phyloP scores from a whole-genome alignment of 331 rosid species.

The Saraca asoca region DNA sequence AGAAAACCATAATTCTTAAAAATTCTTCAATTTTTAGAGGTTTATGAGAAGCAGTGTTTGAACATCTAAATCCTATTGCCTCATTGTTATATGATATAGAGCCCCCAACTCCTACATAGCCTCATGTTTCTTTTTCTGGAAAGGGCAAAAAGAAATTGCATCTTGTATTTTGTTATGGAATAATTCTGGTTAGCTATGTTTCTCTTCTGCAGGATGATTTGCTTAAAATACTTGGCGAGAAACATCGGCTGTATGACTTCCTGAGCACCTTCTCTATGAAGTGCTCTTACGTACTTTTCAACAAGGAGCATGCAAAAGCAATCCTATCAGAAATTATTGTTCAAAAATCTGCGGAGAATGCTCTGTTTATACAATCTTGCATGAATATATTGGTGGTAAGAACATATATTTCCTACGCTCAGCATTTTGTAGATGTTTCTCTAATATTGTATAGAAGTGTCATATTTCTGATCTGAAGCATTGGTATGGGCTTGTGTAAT shows the following conservation, averaged over 20 bases:
- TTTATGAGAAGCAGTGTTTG: too few relatives aligned
- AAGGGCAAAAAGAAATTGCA: neutral
- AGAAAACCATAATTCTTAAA: neutral
- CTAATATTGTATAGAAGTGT: slow-evolving; percentile 4
- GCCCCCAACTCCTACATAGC: too few relatives aligned
- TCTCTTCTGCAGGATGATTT: slow-evolving; percentile 70
- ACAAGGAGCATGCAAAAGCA: slow-evolving; percentile 89
- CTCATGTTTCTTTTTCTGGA: too few relatives aligned
- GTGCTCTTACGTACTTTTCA: slow-evolving; percentile 85
- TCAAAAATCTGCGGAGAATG: slow-evolving; percentile 62
- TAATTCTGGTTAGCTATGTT: slow-evolving; percentile 26
- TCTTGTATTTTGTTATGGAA: slow-evolving; percentile 6
- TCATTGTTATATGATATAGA: too few relatives aligned
- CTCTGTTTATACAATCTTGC: slow-evolving; percentile 53
- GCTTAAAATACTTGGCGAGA: slow-evolving; percentile 86
- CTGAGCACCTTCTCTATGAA: slow-evolving; percentile 70
- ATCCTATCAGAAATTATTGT: slow-evolving; percentile 59
- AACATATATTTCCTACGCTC: slow-evolving; percentile 9
- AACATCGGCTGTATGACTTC: slow-evolving; percentile 84
- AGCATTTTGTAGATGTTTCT: slow-evolving; percentile 5
- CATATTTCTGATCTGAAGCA: slow-evolving; percentile 9
- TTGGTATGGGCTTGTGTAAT: slow-evolving; percentile 17
- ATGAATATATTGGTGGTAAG: slow-evolving; percentile 89
- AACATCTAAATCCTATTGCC: too few relatives aligned
- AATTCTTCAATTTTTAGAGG: too few relatives aligned